These are phyloP conservation scores for Vitellaria paradoxa DNA, from an alignment of 179 eudicot species.

Conservation along the genomic window DNA sequence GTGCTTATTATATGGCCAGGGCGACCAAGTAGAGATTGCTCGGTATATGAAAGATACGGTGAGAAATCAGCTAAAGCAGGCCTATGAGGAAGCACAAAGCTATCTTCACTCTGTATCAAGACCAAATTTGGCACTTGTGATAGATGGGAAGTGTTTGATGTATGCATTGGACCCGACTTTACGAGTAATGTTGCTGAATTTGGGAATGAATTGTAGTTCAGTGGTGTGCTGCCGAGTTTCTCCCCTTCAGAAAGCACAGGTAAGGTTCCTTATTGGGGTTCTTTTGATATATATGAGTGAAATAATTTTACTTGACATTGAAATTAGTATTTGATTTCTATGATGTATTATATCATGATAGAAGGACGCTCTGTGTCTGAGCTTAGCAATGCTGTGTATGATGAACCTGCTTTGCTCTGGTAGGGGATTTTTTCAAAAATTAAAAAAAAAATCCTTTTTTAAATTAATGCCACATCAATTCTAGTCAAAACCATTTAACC, in stretches of 20 bases:
- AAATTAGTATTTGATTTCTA: neutral
- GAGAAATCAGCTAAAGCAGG: conserved; percentile 59
- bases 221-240: conserved; percentile 99
- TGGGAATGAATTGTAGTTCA: conserved; percentile 82
- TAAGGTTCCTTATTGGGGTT: conserved; percentile 8
- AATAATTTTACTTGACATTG: neutral
- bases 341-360: neutral
- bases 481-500: neutral
- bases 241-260: conserved; percentile 99
- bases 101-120: conserved; percentile 41
- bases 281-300: neutral
- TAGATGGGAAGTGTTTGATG: conserved; percentile 98
- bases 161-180: conserved; percentile 85
- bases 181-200: conserved; percentile 73
- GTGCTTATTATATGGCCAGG: conserved; percentile 33
- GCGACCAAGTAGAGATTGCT: conserved; percentile 90
- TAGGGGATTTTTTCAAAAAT: no score
- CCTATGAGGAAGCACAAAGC: conserved; percentile 70
- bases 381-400: neutral
- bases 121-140: conserved; percentile 77
- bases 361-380: neutral
- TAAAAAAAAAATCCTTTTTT: neutral
- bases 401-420: neutral
- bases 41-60: conserved; percentile 61
- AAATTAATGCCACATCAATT: neutral